Percentiles rank a stretch among this genome's conserved stretches.
Conservation (phyloP, 2,329 filamentous ascomycete genomes). For the Penicillium sp. region DNA sequence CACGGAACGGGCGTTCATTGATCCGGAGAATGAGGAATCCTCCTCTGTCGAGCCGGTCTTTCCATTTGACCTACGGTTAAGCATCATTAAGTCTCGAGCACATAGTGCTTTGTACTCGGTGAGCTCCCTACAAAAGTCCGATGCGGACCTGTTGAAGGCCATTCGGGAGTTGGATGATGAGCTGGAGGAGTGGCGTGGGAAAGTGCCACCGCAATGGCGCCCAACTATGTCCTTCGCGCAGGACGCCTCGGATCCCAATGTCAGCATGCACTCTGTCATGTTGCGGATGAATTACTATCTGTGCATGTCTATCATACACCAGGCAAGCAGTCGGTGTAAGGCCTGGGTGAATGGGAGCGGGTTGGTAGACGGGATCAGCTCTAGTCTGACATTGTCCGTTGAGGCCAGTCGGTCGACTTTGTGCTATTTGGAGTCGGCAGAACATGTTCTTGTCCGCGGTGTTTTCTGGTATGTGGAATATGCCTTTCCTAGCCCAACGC, state of each 20-base stretch:
- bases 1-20: conserved; percentile 34
- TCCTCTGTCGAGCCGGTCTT: conserved; percentile 36
- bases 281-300: conserved; percentile 61
- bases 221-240: conserved; percentile 54
- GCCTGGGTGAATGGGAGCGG: conserved; percentile 42
- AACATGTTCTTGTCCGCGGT: conserved; percentile 49
- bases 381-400: conserved; percentile 58
- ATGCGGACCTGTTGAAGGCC: conserved; percentile 58
- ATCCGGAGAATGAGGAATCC: conserved; percentile 26
- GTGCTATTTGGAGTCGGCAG: conserved; percentile 51
- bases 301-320: conserved; percentile 60
- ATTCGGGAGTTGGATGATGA: conserved; percentile 63
- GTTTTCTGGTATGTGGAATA: conserved; percentile 53
- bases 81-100: conserved; percentile 57
- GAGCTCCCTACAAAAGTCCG: conserved; percentile 53
- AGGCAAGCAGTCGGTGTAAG: conserved; percentile 58
- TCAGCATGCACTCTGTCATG: conserved; percentile 54
- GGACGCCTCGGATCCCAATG: conserved; percentile 35
- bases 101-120: conserved; percentile 57
- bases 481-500: neutral
- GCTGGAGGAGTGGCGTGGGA: conserved; percentile 59
- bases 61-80: conserved; percentile 56
- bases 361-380: conserved; percentile 54
- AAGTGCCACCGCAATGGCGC: conserved; percentile 50
- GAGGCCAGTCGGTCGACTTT: conserved; percentile 62